Evolutionary conservation across 192 early-diverging fungal species (phyloP).

Genomic region (Rhizophagus sp.): DNA sequence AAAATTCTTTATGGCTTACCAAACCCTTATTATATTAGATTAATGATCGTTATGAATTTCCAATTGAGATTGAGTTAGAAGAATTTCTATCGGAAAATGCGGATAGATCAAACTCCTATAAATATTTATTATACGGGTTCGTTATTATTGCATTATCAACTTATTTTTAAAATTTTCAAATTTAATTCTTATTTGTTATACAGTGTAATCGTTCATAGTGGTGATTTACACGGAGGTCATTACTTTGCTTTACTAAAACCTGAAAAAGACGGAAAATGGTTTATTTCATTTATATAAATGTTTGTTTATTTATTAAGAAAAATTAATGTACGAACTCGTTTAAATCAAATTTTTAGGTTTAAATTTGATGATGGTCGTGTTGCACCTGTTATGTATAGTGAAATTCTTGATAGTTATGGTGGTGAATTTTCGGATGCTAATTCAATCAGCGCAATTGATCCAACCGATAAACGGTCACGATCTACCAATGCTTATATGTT

Average conservation of each 20-base stretch:
- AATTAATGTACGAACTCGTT: too few relatives aligned
- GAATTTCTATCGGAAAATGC: slow-evolving; percentile 75
- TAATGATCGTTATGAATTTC: slow-evolving; percentile 96
- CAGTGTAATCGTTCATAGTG: slow-evolving; percentile 93
- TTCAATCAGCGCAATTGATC: slow-evolving; percentile 2
- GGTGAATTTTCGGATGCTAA: slow-evolving; percentile 62
- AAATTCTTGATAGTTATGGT: slow-evolving; percentile 93
- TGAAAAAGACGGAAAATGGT: slow-evolving; percentile 76
- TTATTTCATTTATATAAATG: neutral
- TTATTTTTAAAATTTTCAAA: neutral
- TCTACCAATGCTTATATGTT: slow-evolving; percentile 96
- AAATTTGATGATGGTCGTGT: slow-evolving; percentile 97
- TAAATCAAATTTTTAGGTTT: slow-evolving; percentile 41
- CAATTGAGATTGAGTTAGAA: slow-evolving; percentile 80
- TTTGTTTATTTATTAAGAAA: too few relatives aligned
- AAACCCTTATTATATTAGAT: slow-evolving; percentile 45
- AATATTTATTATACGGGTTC: slow-evolving; percentile 87
- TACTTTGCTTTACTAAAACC: slow-evolving; percentile 92
- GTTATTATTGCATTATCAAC: neutral
- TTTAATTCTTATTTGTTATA: neutral
- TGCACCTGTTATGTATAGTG: slow-evolving; percentile 70
- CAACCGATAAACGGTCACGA: too few relatives aligned
- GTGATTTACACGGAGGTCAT: slow-evolving; percentile 91
- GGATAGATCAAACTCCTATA: slow-evolving; percentile 62
- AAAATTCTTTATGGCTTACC: neutral